Evolutionary conservation across 129 eudicot genomes (phyloP), one percentile per base, ranked within the genome.

Genomic region (Escallonia herrerae): DNA sequence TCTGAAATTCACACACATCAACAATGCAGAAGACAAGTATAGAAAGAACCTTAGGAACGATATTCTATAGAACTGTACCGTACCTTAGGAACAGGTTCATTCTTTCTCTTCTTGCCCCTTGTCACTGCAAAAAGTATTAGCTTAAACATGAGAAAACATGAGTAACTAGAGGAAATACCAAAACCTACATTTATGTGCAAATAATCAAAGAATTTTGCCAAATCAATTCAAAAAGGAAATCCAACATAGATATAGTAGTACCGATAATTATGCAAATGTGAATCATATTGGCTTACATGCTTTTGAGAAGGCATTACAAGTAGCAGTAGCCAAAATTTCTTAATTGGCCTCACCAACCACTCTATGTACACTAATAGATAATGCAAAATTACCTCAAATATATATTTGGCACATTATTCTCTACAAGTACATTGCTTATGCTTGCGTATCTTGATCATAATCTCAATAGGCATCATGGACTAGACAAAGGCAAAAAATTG

Each of bases 101-200:
- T 57, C 55, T 81, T 71, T 60, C 90, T 82, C 76, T 74, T 85
- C 81, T 53, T 89, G 68, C 87, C 81, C 57, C 80, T 83, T 46
- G 66, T 74, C 73, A 22, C 96, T 85, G 78, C 61, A 64, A 68
- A 74, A 56, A 33, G 10, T 63, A 33, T 67, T 38, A 58, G 6
- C 43, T 5, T 45, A 7, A 44, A 62, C 22, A 9, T 33, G 58
- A 60, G 68, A 38, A 7, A 44, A 62, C 22, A 9, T 33, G 58
- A 60, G 68, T 22, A 60, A 7, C 42, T 50, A 49, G 56, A 71
- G 8, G 8, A 50, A 49, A 13, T 43, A 56, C 43, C 10, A 52
- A 64, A 52, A 44, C 9, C 8, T 5, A 7, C 37, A 65, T 4
- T 5, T 40, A 52, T 52, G 4, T 8, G n/a, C 22, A 15, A 3